These are phyloP conservation scores for Syncephalastrum sp. DNA, from an alignment of 371 early-diverging fungal species.

Conservation along the genomic window DNA sequence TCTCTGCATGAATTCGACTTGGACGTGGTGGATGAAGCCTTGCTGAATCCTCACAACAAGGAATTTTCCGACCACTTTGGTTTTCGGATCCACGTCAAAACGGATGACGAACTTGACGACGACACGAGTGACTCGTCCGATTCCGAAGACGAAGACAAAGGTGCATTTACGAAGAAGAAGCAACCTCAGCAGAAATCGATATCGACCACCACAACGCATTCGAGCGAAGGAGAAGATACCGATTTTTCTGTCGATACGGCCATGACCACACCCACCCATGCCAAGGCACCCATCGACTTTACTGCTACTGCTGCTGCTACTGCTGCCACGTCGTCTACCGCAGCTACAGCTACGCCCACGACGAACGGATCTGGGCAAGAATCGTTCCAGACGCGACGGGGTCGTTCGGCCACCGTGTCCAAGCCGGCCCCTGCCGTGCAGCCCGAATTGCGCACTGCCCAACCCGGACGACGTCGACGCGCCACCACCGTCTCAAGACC, in stretches of 20 bases:
- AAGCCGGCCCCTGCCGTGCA: not conserved
- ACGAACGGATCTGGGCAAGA: not conserved
- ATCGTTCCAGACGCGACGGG: slow-evolving; percentile 6
- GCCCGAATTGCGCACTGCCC: slow-evolving; percentile 1
- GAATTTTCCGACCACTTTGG: slow-evolving; percentile 48
- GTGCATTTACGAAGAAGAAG: slow-evolving; percentile 2
- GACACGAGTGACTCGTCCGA: slow-evolving; percentile 20
- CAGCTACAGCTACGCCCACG: not conserved
- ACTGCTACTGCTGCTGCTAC: too few relatives aligned
- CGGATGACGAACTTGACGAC: slow-evolving; percentile 38
- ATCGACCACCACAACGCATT: slow-evolving; percentile 9
- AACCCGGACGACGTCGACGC: slow-evolving; percentile 9
- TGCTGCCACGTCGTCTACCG: not conserved
- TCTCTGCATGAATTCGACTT: slow-evolving; percentile 34
- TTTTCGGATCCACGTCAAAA: slow-evolving; percentile 39
- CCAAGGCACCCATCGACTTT: slow-evolving; percentile 8
- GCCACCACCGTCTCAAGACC: slow-evolving; percentile 18
- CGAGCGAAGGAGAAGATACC: slow-evolving; percentile 19
- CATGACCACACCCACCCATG: slow-evolving; percentile 22
- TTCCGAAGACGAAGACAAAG: not conserved
- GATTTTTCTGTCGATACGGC: slow-evolving; percentile 31
- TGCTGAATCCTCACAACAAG: slow-evolving; percentile 30
- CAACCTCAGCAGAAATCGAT: slow-evolving; percentile 3
- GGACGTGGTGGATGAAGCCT: slow-evolving; percentile 44
- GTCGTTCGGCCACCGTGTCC: slow-evolving; percentile 12